Evolutionary conservation across 2,329 filamentous ascomycete genomes (phyloP).

Genomic region (Aspergillus sclerotialis): DNA sequence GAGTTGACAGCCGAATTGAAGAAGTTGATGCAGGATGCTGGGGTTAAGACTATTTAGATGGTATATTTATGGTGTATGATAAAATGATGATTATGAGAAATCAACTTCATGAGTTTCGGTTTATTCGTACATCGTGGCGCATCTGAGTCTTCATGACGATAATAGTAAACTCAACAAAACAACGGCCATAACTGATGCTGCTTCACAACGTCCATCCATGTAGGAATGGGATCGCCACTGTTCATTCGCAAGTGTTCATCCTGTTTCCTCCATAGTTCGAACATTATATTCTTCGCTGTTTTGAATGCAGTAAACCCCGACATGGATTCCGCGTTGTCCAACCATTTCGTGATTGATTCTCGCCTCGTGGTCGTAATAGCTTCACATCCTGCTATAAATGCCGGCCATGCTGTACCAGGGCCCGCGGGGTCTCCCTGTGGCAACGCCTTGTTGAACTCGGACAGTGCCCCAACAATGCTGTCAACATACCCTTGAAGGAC

Average conservation of each 20-base stretch:
- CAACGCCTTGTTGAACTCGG: slow-evolving; percentile 21
- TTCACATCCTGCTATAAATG: slow-evolving; percentile 37
- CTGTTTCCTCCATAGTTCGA: slow-evolving; percentile 21
- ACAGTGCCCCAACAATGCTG: slow-evolving; percentile 24
- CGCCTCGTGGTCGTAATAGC: slow-evolving; percentile 18
- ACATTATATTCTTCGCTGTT: slow-evolving; percentile 21
- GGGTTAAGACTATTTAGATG: slow-evolving; percentile 25
- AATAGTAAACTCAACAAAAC: slow-evolving; percentile 15
- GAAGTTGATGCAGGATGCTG: slow-evolving; percentile 32
- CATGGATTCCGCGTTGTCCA: slow-evolving; percentile 18
- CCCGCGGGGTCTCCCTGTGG: slow-evolving; percentile 8
- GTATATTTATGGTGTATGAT: slow-evolving; percentile 1
- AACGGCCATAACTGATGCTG: slow-evolving; percentile 20
- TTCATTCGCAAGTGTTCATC: slow-evolving; percentile 17
- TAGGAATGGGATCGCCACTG: slow-evolving; percentile 16
- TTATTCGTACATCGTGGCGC: slow-evolving; percentile 1
- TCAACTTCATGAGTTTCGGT: background rate
- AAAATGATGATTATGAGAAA: background rate
- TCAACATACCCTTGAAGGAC: slow-evolving; percentile 34
- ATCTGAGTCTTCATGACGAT: too few relatives aligned
- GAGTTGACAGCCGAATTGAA: slow-evolving; percentile 30
- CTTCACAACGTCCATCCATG: slow-evolving; percentile 22
- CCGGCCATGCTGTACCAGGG: slow-evolving; percentile 31
- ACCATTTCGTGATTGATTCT: slow-evolving; percentile 14
- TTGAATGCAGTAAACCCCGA: slow-evolving; percentile 18